Conservation (phyloP, 2,329 filamentous ascomycete species). For the Endocalyx cinctus region DNA sequence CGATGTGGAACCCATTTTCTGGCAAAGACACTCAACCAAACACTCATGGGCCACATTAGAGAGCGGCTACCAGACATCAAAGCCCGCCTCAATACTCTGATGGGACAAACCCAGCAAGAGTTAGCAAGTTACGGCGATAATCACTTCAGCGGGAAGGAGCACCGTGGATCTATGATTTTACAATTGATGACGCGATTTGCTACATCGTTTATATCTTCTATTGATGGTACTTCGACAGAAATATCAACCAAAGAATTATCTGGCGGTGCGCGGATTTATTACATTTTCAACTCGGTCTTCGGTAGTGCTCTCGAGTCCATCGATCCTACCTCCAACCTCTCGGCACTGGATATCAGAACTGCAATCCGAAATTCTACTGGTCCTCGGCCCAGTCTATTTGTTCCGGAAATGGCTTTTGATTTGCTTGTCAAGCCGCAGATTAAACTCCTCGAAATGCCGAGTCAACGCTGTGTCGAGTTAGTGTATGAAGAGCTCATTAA, state of each 20-base stretch:
- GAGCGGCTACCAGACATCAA: conserved; percentile 97
- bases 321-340: conserved; percentile 92
- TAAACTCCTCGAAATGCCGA: conserved; percentile 90
- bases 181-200: conserved; percentile 98
- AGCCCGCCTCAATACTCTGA: conserved; percentile 91
- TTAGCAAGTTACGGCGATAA: conserved; percentile 96
- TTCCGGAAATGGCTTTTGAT: conserved; percentile 96
- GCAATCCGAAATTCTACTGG: conserved; percentile 98
- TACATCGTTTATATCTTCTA: conserved; percentile 95
- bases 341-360: conserved; percentile 89
- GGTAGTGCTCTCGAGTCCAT: conserved; percentile 94
- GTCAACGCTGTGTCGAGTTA: conserved; percentile 93
- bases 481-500: conserved; percentile 99
- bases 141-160: conserved; percentile 95
- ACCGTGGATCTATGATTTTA: conserved; percentile 88
- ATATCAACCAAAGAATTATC: conserved; percentile 98
- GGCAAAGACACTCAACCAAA: conserved; percentile 91
- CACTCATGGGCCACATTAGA: conserved; percentile 92
- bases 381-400: conserved; percentile 90
- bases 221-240: conserved; percentile 96
- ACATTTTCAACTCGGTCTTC: conserved; percentile 99
- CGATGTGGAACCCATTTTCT: conserved; percentile 92
- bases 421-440: conserved; percentile 97
- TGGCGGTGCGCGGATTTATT: conserved; percentile 92
- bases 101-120: conserved; percentile 99